Conservation (phyloP, 2,329 filamentous ascomycete species). For the Raffaelea arxii region DNA sequence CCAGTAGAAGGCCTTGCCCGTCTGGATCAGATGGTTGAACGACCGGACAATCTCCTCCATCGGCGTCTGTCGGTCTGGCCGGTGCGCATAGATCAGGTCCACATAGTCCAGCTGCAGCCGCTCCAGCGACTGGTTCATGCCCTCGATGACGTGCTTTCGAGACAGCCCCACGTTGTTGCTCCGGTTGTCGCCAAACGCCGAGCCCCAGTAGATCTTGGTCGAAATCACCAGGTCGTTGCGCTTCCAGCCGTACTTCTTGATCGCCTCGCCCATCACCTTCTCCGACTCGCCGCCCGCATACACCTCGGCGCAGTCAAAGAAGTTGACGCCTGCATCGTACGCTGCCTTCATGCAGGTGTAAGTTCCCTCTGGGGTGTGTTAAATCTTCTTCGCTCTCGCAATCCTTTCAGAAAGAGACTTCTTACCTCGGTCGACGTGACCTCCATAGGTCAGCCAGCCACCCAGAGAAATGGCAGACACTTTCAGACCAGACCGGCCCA, state of each 20-base stretch:
- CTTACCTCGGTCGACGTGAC: constrained; percentile 21
- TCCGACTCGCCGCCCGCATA: constrained; percentile 40
- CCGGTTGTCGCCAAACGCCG: constrained; percentile 46
- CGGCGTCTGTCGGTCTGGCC: constrained; percentile 56
- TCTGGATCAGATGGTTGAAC: constrained; percentile 61
- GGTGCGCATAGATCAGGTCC: constrained; percentile 60
- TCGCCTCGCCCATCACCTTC: constrained; percentile 40
- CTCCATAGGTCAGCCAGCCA: constrained; percentile 38
- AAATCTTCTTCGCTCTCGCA: background rate
- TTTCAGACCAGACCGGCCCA: constrained; percentile 10
- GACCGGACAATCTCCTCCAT: constrained; percentile 63
- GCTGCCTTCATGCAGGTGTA: constrained; percentile 54
- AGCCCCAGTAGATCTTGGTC: constrained; percentile 56
- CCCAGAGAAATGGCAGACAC: constrained; percentile 31
- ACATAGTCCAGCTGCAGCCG: constrained; percentile 52
- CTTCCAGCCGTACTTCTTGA: constrained; percentile 43
- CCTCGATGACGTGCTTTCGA: constrained; percentile 53
- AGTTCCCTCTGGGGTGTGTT: constrained; percentile 37
- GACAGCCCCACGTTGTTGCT: constrained; percentile 51
- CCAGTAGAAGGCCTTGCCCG: constrained; percentile 63
- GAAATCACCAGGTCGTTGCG: constrained; percentile 44
- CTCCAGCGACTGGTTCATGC: constrained; percentile 44
- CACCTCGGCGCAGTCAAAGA: constrained; percentile 54
- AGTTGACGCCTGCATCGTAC: constrained; percentile 52
- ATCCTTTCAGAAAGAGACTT: background rate